Evolutionary conservation across 2,329 filamentous ascomycete genomes (phyloP), one percentile per base, ranked within the genome.

Genomic region (Aspergillus jensenii): DNA sequence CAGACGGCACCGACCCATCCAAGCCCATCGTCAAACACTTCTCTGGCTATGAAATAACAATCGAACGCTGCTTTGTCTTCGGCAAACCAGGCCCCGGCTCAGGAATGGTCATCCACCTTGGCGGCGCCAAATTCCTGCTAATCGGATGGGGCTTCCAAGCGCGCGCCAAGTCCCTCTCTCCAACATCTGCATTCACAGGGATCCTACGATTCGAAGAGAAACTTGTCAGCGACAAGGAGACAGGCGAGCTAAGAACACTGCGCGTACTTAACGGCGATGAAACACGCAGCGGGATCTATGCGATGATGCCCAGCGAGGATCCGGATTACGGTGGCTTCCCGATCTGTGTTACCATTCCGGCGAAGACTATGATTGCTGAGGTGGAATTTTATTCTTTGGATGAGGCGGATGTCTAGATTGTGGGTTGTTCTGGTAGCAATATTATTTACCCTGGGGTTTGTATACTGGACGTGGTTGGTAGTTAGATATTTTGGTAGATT

Each of bases 231-330:
- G 41, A 62, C 47, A 62, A 68, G 8, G 69, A 73, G 15, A 74
- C 68, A 2, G 75, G 74, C 1, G 65, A 71, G 52, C 39, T 81
- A 50, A 64, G 62, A 19, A 78, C 75, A 0, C 48, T 74, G 55
- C 69, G 77, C 27, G 61, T 67, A 19, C 59, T 81, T 23, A 77
- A 78, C 54, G 78, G 78, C 0, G 78, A 81, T 59, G 79, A 81
- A 71, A 81, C 78, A 5, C 64, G 76, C 23, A 79, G 77, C 61
- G 82, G 82, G 1, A 70, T 71, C 47, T 79, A 76, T 48, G 65
- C 76, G 17, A 81, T 84, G 61, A 86, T 86, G 83, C 83, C 81
- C 1, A 82, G 79, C 57, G 79, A 83, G 35, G 74, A 83, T 35
- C 81, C 82, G 0, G 82, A 84, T 59, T 84, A 84, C 65, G 82